Evolutionary conservation across 2,329 filamentous ascomycete genomes (phyloP).

Genomic region (Clarireedia homoeocarpa): DNA sequence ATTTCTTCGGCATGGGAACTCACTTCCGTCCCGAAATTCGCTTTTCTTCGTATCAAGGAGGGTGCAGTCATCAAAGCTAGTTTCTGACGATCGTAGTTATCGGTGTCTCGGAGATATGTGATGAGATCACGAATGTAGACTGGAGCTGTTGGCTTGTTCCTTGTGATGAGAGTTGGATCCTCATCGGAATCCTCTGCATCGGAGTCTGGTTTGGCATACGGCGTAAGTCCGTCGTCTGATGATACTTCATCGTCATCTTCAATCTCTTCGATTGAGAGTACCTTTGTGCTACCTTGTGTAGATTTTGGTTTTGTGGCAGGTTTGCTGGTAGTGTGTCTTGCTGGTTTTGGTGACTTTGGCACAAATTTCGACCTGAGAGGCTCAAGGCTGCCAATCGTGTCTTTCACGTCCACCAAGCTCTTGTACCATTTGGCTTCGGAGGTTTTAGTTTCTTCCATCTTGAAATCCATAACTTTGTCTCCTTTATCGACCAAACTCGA

Average conservation of each 20-base stretch:
- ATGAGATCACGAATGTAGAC: conserved; percentile 89
- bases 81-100: conserved; percentile 78
- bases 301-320: conserved; percentile 27
- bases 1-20: conserved; percentile 77
- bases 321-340: conserved; percentile 18
- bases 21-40: conserved; percentile 81
- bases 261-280: conserved; percentile 57
- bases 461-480: conserved; percentile 71
- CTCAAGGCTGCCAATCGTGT: conserved; percentile 52
- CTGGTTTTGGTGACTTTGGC: conserved; percentile 13
- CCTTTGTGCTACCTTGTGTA: conserved; percentile 24
- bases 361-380: conserved; percentile 34
- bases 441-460: conserved; percentile 68
- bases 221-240: conserved; percentile 44
- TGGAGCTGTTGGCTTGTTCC: conserved; percentile 75
- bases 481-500: conserved; percentile 52
- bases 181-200: conserved; percentile 90
- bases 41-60: conserved; percentile 76
- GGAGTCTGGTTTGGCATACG: conserved; percentile 79
- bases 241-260: conserved; percentile 46
- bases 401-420: conserved; percentile 51
- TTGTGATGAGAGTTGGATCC: conserved; percentile 77
- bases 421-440: conserved; percentile 72
- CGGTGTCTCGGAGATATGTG: conserved; percentile 66
- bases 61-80: conserved; percentile 73